Conservation (phyloP, 2,329 filamentous ascomycete genomes). For the Dothideomycetes sp. region DNA sequence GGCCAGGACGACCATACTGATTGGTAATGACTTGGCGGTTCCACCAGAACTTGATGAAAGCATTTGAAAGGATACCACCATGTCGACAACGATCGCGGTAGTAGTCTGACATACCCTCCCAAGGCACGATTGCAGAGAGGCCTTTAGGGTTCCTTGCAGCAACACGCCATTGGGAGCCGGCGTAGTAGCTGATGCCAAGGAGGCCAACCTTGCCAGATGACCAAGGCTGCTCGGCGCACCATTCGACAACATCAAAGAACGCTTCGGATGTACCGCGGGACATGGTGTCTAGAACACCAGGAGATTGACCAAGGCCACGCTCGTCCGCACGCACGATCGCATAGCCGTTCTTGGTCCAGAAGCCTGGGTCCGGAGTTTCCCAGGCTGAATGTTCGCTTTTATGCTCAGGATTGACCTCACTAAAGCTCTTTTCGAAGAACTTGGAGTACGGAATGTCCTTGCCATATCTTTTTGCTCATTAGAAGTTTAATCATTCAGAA, state of each 20-base stretch:
- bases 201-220: conserved; percentile 26
- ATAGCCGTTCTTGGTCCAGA: conserved; percentile 19
- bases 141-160: conserved; percentile 41
- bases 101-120: conserved; percentile 47
- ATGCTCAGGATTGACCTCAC: conserved; percentile 26
- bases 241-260: conserved; percentile 15
- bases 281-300: conserved; percentile 43
- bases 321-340: conserved; percentile 36
- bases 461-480: conserved; percentile 46
- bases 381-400: conserved; percentile 32
- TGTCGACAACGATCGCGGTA: conserved; percentile 36
- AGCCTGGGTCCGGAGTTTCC: conserved; percentile 32
- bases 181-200: conserved; percentile 39
- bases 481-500: background rate
- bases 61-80: conserved; percentile 25
- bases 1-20: conserved; percentile 48
- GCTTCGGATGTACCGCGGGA: conserved; percentile 33
- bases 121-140: conserved; percentile 40
- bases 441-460: conserved; percentile 58
- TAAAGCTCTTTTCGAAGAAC: conserved; percentile 41
- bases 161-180: conserved; percentile 44
- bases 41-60: conserved; percentile 54
- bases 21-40: conserved; percentile 55
- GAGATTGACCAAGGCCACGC: conserved; percentile 40
- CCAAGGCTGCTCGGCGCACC: conserved; percentile 13